Evolutionary conservation across 345 rosid species (phyloP).

Genomic region (Schrenkiella parvula): DNA sequence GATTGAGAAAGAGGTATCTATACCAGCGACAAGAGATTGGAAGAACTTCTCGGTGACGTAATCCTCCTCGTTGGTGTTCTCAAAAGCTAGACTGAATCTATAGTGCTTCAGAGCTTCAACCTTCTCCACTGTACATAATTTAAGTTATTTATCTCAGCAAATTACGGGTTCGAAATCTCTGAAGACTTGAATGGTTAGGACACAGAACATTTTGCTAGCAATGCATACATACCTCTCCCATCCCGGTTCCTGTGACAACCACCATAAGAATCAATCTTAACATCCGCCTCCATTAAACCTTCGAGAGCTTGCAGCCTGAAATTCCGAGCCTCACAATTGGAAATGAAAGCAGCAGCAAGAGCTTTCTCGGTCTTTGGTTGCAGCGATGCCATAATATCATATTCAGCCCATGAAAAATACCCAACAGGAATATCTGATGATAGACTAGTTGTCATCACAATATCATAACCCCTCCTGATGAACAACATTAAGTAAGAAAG

Average conservation of each 20-base stretch:
- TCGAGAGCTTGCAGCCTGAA: constrained; percentile 82
- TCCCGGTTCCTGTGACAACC: constrained; percentile 70
- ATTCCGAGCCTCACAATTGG: constrained; percentile 81
- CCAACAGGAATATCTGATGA: constrained; percentile 98
- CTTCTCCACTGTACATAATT: constrained; percentile 33
- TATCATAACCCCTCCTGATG: constrained; percentile 59
- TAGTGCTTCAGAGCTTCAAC: constrained; percentile 81
- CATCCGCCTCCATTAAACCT: constrained; percentile 50
- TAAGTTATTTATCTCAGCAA: background rate
- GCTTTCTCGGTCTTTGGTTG: constrained; percentile 79
- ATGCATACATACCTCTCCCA: constrained; percentile 50
- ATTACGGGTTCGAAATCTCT: background rate
- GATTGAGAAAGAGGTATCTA: background rate
- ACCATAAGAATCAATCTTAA: constrained; percentile 83
- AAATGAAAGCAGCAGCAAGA: constrained; percentile 89
- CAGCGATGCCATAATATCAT: constrained; percentile 85
- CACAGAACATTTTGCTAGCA: background rate
- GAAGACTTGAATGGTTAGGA: background rate
- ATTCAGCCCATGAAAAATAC: constrained; percentile 96
- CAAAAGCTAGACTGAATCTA: constrained; percentile 91
- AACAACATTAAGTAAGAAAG: background rate
- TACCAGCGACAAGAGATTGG: constrained; percentile 96
- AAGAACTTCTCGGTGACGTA: constrained; percentile 93
- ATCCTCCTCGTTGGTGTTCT: constrained; percentile 97
- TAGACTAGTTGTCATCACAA: constrained; percentile 94